phyloP scores from a whole-genome alignment of 2,329 filamentous ascomycete genomes.

The Pestalotiopsis sp. region DNA sequence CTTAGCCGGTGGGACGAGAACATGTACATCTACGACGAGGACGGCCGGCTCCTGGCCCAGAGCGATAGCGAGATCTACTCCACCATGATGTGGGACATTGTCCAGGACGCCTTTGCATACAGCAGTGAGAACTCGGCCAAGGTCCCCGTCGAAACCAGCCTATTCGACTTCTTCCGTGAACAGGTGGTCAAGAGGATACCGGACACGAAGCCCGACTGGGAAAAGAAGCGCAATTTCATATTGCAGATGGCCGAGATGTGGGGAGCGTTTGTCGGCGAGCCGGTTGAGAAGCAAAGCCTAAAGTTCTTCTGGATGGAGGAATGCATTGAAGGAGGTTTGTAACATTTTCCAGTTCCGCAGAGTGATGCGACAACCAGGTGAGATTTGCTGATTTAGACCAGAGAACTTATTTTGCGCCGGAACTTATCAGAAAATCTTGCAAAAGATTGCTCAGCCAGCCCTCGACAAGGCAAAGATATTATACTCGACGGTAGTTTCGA shows the following conservation, averaged over 20 bases:
- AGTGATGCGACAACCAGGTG: not conserved
- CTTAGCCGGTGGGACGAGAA: conserved; percentile 49
- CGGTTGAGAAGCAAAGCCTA: conserved; percentile 64
- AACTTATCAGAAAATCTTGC: conserved; percentile 60
- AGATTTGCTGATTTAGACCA: conserved; percentile 22
- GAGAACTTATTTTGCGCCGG: conserved; percentile 62
- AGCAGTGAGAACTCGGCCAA: conserved; percentile 57
- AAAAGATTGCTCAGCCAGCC: conserved; percentile 58
- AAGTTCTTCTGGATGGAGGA: conserved; percentile 80
- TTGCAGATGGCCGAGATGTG: conserved; percentile 62
- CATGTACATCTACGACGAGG: conserved; percentile 56
- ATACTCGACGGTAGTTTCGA: conserved; percentile 47
- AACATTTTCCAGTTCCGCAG: not conserved
- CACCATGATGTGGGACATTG: conserved; percentile 65
- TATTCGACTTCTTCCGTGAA: conserved; percentile 54
- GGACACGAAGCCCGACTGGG: conserved; percentile 39
- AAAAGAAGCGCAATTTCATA: conserved; percentile 42
- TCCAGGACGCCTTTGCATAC: conserved; percentile 66
- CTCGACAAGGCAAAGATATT: conserved; percentile 54
- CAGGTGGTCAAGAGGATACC: conserved; percentile 47
- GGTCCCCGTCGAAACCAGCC: conserved; percentile 47
- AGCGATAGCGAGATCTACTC: conserved; percentile 47
- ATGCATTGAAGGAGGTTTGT: conserved; percentile 68
- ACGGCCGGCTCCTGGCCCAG: conserved; percentile 50
- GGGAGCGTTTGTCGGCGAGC: conserved; percentile 70